These are phyloP conservation scores for Daedaleopsis nitida DNA, from an alignment of 768 basidiomycete genomes.

Conservation along the genomic window DNA sequence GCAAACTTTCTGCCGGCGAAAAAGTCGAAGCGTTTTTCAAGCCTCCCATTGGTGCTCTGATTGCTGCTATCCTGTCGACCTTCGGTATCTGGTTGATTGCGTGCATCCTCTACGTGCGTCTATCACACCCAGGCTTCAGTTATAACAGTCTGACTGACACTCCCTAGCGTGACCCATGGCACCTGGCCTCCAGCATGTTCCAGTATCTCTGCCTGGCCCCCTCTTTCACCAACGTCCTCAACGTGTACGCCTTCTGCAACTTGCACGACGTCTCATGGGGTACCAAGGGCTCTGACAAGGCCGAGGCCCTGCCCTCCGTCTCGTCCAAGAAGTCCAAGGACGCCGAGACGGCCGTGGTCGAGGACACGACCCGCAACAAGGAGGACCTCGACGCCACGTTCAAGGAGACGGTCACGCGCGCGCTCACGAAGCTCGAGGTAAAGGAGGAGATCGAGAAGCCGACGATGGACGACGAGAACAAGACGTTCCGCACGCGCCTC, in stretches of 20 bases:
- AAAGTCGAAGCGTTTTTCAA: conserved; percentile 66
- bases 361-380: conserved; percentile 80
- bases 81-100: conserved; percentile 88
- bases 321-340: conserved; percentile 82
- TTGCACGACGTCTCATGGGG: conserved; percentile 95
- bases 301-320: conserved; percentile 86
- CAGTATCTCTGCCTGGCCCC: conserved; percentile 91
- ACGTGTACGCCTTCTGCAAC: conserved; percentile 98
- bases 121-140: background rate
- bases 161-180: conserved; percentile 92
- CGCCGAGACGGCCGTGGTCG: conserved; percentile 74
- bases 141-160: conserved; percentile 3
- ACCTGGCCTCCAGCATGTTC: conserved; percentile 92
- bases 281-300: conserved; percentile 94
- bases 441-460: conserved; percentile 77
- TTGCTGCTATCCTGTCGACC: conserved; percentile 87
- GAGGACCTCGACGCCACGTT: conserved; percentile 91
- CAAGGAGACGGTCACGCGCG: conserved; percentile 89
- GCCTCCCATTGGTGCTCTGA: conserved; percentile 76
- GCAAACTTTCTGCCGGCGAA: conserved; percentile 47
- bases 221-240: conserved; percentile 92
- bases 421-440: conserved; percentile 70
- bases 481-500: conserved; percentile 89
- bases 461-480: conserved; percentile 86
- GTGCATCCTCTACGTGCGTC: conserved; percentile 82